These are phyloP conservation scores for Tylopilus rubrobrunneus DNA, from an alignment of 768 basidiomycete genomes.

Conservation along the genomic window DNA sequence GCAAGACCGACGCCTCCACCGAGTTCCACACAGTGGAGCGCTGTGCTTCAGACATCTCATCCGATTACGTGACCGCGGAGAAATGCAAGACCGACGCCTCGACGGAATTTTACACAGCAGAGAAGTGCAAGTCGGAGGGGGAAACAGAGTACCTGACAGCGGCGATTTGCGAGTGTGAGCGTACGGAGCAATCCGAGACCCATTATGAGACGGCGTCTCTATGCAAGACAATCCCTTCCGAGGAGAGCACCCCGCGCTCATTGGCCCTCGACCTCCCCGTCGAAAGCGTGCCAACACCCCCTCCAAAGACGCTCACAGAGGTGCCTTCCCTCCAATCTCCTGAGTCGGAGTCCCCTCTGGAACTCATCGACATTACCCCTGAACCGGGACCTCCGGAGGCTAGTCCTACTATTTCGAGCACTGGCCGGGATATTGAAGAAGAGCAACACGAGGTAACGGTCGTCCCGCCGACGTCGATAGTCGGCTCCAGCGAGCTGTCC, in stretches of 20 bases:
- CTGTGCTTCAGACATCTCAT: conserved; percentile 39
- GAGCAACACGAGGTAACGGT: conserved; percentile 14
- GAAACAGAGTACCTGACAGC: conserved; percentile 48
- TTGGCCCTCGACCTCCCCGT: conserved; percentile 32
- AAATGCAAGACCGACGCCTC: conserved; percentile 31
- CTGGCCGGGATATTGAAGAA: conserved; percentile 19
- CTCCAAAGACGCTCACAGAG: conserved; percentile 26
- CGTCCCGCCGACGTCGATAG: conserved; percentile 13
- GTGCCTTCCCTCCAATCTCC: conserved; percentile 26
- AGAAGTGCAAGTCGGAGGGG: conserved; percentile 36
- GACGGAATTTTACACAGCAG: conserved; percentile 22
- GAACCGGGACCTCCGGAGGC: conserved; percentile 36
- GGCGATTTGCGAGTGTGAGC: conserved; percentile 35
- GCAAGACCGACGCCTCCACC: conserved; percentile 39
- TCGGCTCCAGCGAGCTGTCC: conserved; percentile 22
- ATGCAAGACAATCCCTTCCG: conserved; percentile 36
- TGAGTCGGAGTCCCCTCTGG: conserved; percentile 19
- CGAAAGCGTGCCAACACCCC: conserved; percentile 20
- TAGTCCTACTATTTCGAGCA: conserved; percentile 26
- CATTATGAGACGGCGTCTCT: conserved; percentile 47
- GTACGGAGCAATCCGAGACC: conserved; percentile 39
- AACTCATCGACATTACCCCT: conserved; percentile 19
- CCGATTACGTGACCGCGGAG: conserved; percentile 50
- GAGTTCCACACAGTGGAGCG: conserved; percentile 49
- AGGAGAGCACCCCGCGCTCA: conserved; percentile 33